Percentiles rank a stretch among this genome's conserved stretches.
phyloP scores from a whole-genome alignment of 2,329 filamentous ascomycete species.

The Pseudogymnoascus sp. region DNA sequence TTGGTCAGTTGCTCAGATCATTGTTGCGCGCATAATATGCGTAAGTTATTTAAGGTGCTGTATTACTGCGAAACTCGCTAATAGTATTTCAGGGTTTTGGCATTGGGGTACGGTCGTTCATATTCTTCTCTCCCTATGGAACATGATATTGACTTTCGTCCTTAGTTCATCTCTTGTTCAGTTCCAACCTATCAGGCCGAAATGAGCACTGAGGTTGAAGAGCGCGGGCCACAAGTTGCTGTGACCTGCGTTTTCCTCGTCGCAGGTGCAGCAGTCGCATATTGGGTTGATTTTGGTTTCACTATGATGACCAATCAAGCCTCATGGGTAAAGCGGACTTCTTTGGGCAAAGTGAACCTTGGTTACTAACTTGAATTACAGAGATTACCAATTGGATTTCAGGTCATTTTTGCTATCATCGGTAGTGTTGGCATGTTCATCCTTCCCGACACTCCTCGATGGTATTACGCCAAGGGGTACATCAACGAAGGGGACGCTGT shows the following conservation, averaged over 20 bases:
- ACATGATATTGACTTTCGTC: not conserved
- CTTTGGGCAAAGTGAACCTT: not conserved
- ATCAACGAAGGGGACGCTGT: constrained; percentile 13
- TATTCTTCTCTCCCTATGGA: not conserved
- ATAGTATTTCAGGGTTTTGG: constrained; percentile 10
- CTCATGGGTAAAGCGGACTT: constrained; percentile 20
- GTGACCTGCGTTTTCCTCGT: constrained; percentile 22
- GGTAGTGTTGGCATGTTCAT: constrained; percentile 23
- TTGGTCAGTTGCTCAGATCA: constrained; percentile 26
- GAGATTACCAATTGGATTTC: constrained; percentile 28
- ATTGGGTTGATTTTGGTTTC: constrained; percentile 22
- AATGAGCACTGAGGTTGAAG: constrained; percentile 18
- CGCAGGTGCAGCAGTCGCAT: constrained; percentile 24
- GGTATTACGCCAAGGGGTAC: constrained; percentile 25
- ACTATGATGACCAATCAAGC: constrained; percentile 19
- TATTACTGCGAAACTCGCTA: constrained; percentile 15
- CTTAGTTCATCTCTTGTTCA: constrained; percentile 24
- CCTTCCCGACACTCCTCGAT: constrained; percentile 28
- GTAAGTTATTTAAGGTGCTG: not conserved
- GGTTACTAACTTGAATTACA: constrained; percentile 1
- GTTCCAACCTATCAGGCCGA: constrained; percentile 28
- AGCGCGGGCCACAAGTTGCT: constrained; percentile 26
- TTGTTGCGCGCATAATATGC: constrained; percentile 24
- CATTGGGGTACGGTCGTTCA: constrained; percentile 11
- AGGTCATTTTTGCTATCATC: constrained; percentile 27